Percentiles rank a stretch among this genome's conserved stretches.
phyloP scores from a whole-genome alignment of 805 yeast genomes.

The Lachancea thermotolerans region DNA sequence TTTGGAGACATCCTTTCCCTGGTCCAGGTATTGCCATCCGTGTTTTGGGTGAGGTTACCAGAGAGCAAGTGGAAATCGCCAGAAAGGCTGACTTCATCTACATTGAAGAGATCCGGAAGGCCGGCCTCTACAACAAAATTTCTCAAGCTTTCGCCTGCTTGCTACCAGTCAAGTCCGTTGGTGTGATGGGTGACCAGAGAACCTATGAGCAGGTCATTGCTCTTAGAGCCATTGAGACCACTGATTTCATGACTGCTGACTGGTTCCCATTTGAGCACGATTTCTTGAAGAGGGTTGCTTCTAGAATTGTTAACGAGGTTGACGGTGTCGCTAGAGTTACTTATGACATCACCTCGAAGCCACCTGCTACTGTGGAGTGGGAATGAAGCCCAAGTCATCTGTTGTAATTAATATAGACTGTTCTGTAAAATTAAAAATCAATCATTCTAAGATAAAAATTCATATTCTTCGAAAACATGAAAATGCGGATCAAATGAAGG shows the following conservation, averaged over 20 bases:
- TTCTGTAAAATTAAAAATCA: background rate
- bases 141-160: conserved; percentile 97
- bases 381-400: conserved; percentile 44
- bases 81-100: conserved; percentile 95
- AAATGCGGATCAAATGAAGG: too few relatives aligned
- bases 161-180: conserved; percentile 96
- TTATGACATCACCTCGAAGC: conserved; percentile 97
- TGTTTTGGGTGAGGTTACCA: conserved; percentile 94
- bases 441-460: background rate
- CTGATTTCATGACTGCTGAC: conserved; percentile 99
- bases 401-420: background rate
- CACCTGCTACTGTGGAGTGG: conserved; percentile 99
- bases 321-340: conserved; percentile 99
- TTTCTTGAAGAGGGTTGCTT: conserved; percentile 87
- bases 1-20: conserved; percentile 99
- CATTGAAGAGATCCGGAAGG: conserved; percentile 90
- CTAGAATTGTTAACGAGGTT: conserved; percentile 97
- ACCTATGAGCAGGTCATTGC: conserved; percentile 99
- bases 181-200: conserved; percentile 99
- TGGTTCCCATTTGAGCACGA: conserved; percentile 92
- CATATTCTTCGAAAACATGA: background rate
- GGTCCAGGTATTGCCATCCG: conserved; percentile 99
- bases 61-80: conserved; percentile 88
- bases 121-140: conserved; percentile 86
- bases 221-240: conserved; percentile 94